Evolutionary conservation across 2,329 filamentous ascomycete genomes (phyloP).

Genomic region (Emmonsiellopsis sp.): DNA sequence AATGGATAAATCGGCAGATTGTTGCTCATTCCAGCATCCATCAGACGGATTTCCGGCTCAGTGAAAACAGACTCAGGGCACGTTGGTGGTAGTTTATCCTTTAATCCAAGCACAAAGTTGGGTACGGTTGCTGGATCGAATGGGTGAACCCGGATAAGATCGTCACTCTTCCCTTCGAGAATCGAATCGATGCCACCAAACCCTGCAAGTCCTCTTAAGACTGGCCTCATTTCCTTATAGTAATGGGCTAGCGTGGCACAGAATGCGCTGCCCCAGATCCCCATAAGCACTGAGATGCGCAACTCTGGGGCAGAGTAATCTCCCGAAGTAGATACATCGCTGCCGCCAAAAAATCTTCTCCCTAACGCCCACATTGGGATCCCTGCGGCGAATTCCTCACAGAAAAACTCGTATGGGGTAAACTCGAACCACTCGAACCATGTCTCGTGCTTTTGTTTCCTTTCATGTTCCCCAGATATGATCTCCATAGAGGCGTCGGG

Average conservation of each 20-base stretch:
- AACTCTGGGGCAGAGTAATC: constrained; percentile 71
- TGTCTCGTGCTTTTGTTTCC: constrained; percentile 50
- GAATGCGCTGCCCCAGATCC: constrained; percentile 94
- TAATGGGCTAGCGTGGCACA: constrained; percentile 94
- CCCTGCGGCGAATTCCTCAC: constrained; percentile 80
- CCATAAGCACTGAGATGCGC: constrained; percentile 73
- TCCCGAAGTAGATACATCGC: constrained; percentile 52
- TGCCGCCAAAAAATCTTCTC: constrained; percentile 68
- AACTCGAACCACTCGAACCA: constrained; percentile 99
- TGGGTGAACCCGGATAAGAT: constrained; percentile 84
- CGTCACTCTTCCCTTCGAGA: constrained; percentile 71
- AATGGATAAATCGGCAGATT: constrained; percentile 94
- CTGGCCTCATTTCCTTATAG: constrained; percentile 82
- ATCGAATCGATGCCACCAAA: constrained; percentile 70
- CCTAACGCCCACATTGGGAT: constrained; percentile 94
- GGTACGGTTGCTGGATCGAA: constrained; percentile 86
- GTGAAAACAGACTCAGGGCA: constrained; percentile 69
- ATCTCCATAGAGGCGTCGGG: neutral
- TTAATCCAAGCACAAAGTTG: constrained; percentile 79
- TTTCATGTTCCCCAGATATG: constrained; percentile 29
- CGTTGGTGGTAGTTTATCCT: constrained; percentile 61
- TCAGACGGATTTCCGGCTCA: constrained; percentile 64
- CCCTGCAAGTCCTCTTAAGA: constrained; percentile 64
- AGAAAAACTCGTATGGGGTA: constrained; percentile 90
- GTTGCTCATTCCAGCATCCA: constrained; percentile 99